Percentiles rank a stretch among this genome's conserved stretches.
Evolutionary conservation across 2,329 filamentous ascomycete species (phyloP).

Genomic region (Exserohilum turcica): DNA sequence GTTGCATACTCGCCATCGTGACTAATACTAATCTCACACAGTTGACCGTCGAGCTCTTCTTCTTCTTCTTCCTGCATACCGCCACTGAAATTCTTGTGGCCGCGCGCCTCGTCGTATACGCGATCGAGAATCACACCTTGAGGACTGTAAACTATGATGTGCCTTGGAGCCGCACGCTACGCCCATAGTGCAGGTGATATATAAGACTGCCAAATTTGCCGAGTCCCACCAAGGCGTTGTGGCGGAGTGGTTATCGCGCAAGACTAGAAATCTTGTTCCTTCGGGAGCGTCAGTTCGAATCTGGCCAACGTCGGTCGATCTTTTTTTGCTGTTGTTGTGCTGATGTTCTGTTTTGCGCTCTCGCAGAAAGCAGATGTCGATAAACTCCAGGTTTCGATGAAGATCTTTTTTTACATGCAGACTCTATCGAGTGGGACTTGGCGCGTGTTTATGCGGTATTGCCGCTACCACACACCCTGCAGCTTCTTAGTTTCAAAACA

Average conservation of each 20-base stretch:
- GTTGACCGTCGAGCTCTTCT: constrained; percentile 48
- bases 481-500: too few relatives aligned
- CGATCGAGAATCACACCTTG: constrained; percentile 35
- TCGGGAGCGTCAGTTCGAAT: constrained; percentile 51
- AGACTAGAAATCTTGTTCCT: constrained; percentile 52
- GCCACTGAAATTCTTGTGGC: constrained; percentile 2
- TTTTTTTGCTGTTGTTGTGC: background rate
- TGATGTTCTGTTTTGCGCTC: background rate
- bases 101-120: constrained; percentile 4
- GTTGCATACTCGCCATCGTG: constrained; percentile 85
- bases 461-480: too few relatives aligned
- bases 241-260: constrained; percentile 52
- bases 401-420: background rate
- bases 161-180: too few relatives aligned
- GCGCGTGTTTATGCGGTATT: too few relatives aligned
- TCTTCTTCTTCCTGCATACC: background rate
- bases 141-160: too few relatives aligned
- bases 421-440: background rate
- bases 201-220: too few relatives aligned
- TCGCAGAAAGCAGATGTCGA: too few relatives aligned
- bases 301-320: constrained; percentile 45
- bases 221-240: constrained; percentile 36
- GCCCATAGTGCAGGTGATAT: too few relatives aligned
- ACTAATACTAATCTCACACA: constrained; percentile 78
- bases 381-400: background rate